Percentiles rank a stretch among this genome's conserved stretches.
These are phyloP conservation scores for Colletotrichum limetticola DNA, from an alignment of 2,329 filamentous ascomycete genomes.

Conservation along the genomic window DNA sequence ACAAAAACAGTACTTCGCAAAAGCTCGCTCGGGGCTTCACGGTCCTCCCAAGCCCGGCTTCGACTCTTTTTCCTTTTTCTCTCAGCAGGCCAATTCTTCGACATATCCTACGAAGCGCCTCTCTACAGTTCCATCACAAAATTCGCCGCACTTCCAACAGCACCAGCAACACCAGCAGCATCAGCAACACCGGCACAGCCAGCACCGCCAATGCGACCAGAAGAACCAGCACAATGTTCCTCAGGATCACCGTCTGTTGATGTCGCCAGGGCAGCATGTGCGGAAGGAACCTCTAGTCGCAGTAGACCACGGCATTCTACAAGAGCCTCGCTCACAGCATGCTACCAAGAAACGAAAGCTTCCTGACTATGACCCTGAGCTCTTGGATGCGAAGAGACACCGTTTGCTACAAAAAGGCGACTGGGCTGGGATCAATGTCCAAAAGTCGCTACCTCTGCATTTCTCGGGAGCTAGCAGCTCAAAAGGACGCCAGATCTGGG, in stretches of 20 bases:
- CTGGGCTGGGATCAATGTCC: conserved; percentile 46
- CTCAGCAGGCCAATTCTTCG: conserved; percentile 7
- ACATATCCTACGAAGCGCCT: neutral
- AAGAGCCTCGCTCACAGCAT: neutral
- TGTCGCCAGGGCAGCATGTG: neutral
- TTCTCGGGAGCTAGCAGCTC: conserved; percentile 3
- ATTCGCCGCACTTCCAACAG: conserved; percentile 21
- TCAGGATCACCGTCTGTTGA: no score
- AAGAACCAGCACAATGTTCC: neutral
- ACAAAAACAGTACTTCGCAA: conserved; percentile 53
- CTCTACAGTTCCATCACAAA: neutral
- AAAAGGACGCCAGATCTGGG: conserved; percentile 21
- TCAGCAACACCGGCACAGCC: conserved; percentile 36
- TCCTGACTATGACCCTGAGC: neutral
- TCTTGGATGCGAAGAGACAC: conserved; percentile 30
- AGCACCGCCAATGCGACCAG: neutral
- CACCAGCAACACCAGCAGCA: conserved; percentile 36
- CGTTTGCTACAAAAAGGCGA: conserved; percentile 34
- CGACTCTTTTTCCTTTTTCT: conserved; percentile 41
- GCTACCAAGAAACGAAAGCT: neutral
- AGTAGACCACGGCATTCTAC: neutral
- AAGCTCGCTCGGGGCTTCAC: conserved; percentile 36
- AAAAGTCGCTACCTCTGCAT: conserved; percentile 41
- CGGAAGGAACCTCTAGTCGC: neutral
- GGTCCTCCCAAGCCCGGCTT: neutral